Conservation (phyloP, 2,329 filamentous ascomycete genomes). For the Sclerotinia nivalis region DNA sequence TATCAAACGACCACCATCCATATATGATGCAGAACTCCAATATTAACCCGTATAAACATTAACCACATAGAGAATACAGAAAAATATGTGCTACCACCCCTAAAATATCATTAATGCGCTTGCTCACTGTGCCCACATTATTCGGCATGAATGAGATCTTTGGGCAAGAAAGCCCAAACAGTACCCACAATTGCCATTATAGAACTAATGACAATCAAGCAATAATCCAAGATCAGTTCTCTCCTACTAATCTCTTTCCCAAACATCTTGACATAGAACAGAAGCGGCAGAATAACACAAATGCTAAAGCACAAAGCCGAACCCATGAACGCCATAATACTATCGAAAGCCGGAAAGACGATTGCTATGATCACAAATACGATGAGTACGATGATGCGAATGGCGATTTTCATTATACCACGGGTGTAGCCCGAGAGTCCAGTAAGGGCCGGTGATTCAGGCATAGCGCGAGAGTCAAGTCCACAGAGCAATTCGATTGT, state of each 20-base stretch:
- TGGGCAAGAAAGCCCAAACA: conserved; percentile 84
- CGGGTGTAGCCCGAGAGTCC: conserved; percentile 59
- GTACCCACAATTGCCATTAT: conserved; percentile 76
- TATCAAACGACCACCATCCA: conserved; percentile 6
- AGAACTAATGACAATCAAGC: conserved; percentile 67
- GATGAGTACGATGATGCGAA: conserved; percentile 68
- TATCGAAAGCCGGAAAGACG: conserved; percentile 66
- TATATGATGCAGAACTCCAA: conserved; percentile 14
- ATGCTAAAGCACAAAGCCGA: conserved; percentile 90
- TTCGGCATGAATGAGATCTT: conserved; percentile 64
- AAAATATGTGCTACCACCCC: neutral
- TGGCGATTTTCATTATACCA: conserved; percentile 56
- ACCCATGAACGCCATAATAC: conserved; percentile 76
- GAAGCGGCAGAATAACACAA: conserved; percentile 84
- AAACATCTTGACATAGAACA: conserved; percentile 91
- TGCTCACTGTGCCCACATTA: conserved; percentile 28
- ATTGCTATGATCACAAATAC: conserved; percentile 75
- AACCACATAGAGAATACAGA: neutral
- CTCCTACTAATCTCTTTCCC: conserved; percentile 63
- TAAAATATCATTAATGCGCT: neutral
- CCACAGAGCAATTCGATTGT: conserved; percentile 81
- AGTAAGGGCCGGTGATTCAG: conserved; percentile 50
- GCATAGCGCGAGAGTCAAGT: conserved; percentile 50
- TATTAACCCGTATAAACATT: neutral
- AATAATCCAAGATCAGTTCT: conserved; percentile 68